Percentiles rank a stretch among this genome's conserved stretches.
Conservation (phyloP, 148 eudicot species). For the Persicaria maculosa region DNA sequence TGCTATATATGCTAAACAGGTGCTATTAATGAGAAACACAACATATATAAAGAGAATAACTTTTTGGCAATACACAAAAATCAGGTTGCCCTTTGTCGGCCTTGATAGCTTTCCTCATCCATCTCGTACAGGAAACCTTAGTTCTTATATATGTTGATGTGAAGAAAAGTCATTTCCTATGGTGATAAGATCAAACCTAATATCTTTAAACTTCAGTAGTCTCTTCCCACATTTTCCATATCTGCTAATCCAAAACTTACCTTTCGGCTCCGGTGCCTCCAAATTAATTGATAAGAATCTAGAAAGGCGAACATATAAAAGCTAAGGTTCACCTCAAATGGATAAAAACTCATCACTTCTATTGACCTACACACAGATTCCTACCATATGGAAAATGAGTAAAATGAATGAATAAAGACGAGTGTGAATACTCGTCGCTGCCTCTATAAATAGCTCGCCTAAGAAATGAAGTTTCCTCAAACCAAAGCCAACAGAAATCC, state of each 20-base stretch:
- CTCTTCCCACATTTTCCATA: background rate
- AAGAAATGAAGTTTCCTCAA: background rate
- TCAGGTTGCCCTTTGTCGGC: background rate
- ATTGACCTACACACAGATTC: too few species aligned
- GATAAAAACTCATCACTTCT: too few species aligned
- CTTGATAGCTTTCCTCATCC: background rate
- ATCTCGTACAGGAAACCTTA: background rate
- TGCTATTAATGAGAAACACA: background rate
- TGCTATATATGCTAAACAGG: background rate
- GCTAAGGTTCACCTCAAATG: too few species aligned
- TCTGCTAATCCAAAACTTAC: background rate
- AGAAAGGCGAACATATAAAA: too few species aligned
- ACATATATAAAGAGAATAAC: background rate
- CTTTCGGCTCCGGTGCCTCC: background rate
- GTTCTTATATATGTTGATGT: background rate
- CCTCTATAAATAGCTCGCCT: background rate
- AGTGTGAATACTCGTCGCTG: background rate
- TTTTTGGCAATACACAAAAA: background rate
- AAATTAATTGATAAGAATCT: background rate
- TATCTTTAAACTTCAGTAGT: background rate
- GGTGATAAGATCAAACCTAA: background rate
- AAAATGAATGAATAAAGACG: background rate
- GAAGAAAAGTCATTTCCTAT: background rate
- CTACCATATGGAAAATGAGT: too few species aligned
- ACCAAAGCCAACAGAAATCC: background rate